phyloP scores from a whole-genome alignment of 345 rosid species.

The Arabidopsis arenosa region DNA sequence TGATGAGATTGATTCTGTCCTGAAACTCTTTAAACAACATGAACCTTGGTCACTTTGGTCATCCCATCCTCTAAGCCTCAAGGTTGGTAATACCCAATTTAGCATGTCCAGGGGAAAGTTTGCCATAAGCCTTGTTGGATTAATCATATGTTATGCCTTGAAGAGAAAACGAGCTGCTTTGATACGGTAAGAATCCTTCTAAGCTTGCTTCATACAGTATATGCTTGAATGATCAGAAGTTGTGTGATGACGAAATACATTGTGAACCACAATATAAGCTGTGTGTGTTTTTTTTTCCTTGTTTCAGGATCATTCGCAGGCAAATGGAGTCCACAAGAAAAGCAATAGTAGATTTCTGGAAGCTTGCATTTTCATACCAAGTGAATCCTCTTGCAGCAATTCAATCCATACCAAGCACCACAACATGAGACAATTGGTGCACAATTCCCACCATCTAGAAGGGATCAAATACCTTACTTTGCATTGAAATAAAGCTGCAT shows the following conservation, averaged over 20 bases:
- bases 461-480: slow-evolving; percentile 11
- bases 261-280: neutral
- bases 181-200: slow-evolving; percentile 52
- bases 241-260: slow-evolving; percentile 4
- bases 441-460: slow-evolving; percentile 5
- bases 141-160: slow-evolving; percentile 56
- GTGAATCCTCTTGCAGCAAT: slow-evolving; percentile 91
- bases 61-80: slow-evolving; percentile 62
- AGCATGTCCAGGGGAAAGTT: slow-evolving; percentile 60
- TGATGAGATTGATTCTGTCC: slow-evolving; percentile 22
- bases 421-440: slow-evolving; percentile 32
- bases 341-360: slow-evolving; percentile 78
- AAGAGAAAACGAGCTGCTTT: slow-evolving; percentile 61
- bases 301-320: slow-evolving; percentile 58
- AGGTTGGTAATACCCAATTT: slow-evolving; percentile 54
- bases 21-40: slow-evolving; percentile 50
- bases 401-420: slow-evolving; percentile 62
- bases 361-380: slow-evolving; percentile 89
- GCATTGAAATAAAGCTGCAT: slow-evolving; percentile 12
- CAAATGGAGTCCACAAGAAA: slow-evolving; percentile 56
- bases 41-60: slow-evolving; percentile 53
- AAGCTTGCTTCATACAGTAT: slow-evolving; percentile 9
- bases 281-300: neutral
- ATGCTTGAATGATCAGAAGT: slow-evolving; percentile 6
- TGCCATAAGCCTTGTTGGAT: slow-evolving; percentile 59